Base-by-base conservation (phyloP, 352 stramenopile genomes). In the Hyaloperonospora arabidopsidis region DNA sequence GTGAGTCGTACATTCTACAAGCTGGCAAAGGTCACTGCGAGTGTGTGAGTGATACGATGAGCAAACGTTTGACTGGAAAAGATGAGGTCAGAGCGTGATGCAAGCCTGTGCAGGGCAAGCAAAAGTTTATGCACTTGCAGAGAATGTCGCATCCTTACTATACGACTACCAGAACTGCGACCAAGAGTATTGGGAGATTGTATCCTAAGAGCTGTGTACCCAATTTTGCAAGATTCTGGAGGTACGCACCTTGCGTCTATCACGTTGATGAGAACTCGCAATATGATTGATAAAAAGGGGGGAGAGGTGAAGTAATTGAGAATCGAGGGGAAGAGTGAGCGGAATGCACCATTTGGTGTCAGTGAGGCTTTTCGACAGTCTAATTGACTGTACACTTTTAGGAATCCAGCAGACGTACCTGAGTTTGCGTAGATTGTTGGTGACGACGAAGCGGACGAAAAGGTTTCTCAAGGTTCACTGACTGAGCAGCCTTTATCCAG, bases 151-250 rank as follows among this genome's bases (percentile, higher is more conserved):
- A 44, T 97, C 97, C 5, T 61, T 99, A 12, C 65, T 99, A 22
- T 99, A 97, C 74, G 95, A 99, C 68, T 99, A 98, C 63, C 86
- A 95, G 41, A 95, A 97, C 72, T 96, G 96, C 10, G 97, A 99
- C 68, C 94, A 95, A 48, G 97, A 99, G 60, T 99, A 99, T 66
- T 97, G 97, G 34, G 93, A 97, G 54, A 89, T 99, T 51, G 97
- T 99, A 68, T 96, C 94, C 0, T 84, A 96, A 44, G 95, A 90
- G 52, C 58, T 90, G 13, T 77, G 79, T 38, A 74, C 97, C 64
- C 83, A 99, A 28, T 88, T 98, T 56, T 88, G 97, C 35, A 92
- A 99, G 57, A 65, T 99, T 19, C 65, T 87, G 1, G 91, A 95
- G 64, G 89, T 97, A 57, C n/a, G n/a, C n/a, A n/a, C n/a, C n/a